Base-by-base conservation (phyloP, 306 rosid genomes). In the Dalbergia cultrata region DNA sequence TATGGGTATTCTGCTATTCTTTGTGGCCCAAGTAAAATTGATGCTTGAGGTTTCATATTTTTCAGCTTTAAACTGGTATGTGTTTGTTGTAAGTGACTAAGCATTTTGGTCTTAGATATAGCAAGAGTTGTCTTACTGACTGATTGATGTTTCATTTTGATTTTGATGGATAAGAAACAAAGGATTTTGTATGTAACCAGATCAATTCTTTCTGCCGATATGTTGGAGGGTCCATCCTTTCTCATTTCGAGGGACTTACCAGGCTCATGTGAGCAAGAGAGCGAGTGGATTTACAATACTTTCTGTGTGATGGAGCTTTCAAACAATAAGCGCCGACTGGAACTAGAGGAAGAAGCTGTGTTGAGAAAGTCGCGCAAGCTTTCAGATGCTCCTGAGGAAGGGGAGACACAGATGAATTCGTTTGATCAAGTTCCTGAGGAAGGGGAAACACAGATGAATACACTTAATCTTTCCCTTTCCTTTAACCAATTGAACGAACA, bases 141-240 rank as follows among this genome's bases (percentile, higher is more conserved):
- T 88, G 49, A 76, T 47, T 86, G 77, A 64, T 69, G 72, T 78
- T 74, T 73, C 34, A 9, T 77, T 71, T 37, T 68, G 14, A n/a
- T 74, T 74, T 77, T 73, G 60, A 62, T 77, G 80, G 26, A 54
- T 80, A 12, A 65, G 67, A 79, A 73, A 59, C 73, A 41, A 60
- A 74, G 57, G 79, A 0, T 67, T 74, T 77, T 58, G 41, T 80
- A 18, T 67, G 82, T 13, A 22, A 53, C 63, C 62, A 35, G 74
- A 70, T 82, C 78, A 39, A 63, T 83, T 56, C 62, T 73, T 83
- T 84, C 75, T 31, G 19, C 43, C 68, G 71, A 39, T 77, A 90
- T 90, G 93, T 86, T 90, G 90, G 93, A 92, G 85, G 92, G 92
- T 81, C 94, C 90, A 31, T 85, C 94, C 37, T 89, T 81, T 89